Evolutionary conservation across 1,139 yeast species (phyloP).

Genomic region (Taiozyma sp.): DNA sequence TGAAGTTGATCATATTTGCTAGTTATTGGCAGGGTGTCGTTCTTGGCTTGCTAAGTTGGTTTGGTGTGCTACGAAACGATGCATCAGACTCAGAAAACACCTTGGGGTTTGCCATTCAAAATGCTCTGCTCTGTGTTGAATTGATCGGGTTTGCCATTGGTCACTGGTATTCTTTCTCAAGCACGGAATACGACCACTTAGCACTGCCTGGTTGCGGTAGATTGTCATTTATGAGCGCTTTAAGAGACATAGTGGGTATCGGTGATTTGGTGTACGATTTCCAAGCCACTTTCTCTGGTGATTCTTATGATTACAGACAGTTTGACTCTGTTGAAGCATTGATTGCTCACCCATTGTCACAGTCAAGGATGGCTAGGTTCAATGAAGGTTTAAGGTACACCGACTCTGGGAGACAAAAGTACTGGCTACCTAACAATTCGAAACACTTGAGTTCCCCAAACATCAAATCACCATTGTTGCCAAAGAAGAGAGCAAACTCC

Average conservation of each 20-base stretch:
- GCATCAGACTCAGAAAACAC: slow-evolving; percentile 33
- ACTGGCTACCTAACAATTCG: background rate
- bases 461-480: slow-evolving; percentile 14
- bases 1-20: slow-evolving; percentile 89
- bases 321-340: slow-evolving; percentile 79
- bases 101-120: slow-evolving; percentile 61
- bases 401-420: background rate
- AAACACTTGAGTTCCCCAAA: slow-evolving; percentile 8
- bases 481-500: slow-evolving; percentile 13
- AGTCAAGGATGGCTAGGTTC: slow-evolving; percentile 66
- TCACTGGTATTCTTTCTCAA: slow-evolving; percentile 84
- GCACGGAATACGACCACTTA: slow-evolving; percentile 61
- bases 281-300: slow-evolving; percentile 69
- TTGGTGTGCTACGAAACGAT: slow-evolving; percentile 42
- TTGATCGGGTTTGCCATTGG: slow-evolving; percentile 82
- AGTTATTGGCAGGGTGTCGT: slow-evolving; percentile 94
- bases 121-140: slow-evolving; percentile 78
- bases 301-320: slow-evolving; percentile 71
- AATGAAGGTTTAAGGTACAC: slow-evolving; percentile 76
- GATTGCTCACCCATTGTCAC: slow-evolving; percentile 64
- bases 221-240: slow-evolving; percentile 52
- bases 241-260: slow-evolving; percentile 72
- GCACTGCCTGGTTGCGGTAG: slow-evolving; percentile 66
- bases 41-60: slow-evolving; percentile 54
- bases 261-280: slow-evolving; percentile 79